phyloP scores from a whole-genome alignment of 208 protist species.

The Zelonia costaricensis region DNA sequence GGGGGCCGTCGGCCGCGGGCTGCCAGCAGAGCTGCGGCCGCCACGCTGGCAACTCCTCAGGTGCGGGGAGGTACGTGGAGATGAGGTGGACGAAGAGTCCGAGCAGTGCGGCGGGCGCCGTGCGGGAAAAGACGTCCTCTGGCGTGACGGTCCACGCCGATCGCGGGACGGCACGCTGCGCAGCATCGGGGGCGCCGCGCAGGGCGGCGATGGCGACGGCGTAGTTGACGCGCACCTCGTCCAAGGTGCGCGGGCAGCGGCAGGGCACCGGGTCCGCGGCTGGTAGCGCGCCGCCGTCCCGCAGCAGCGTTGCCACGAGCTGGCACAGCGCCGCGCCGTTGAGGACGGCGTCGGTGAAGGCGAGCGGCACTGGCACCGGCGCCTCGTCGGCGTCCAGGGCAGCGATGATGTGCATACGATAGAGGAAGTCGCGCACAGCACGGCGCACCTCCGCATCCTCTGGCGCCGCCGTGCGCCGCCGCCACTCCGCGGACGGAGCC shows the following conservation, averaged over 20 bases:
- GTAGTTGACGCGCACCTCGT: conserved; percentile 61
- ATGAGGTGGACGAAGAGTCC: conserved; percentile 52
- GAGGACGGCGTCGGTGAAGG: conserved; percentile 59
- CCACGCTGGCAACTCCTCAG: conserved; percentile 33
- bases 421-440: conserved; percentile 67
- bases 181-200: conserved; percentile 8
- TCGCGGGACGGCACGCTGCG: conserved; percentile 15
- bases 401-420: conserved; percentile 67
- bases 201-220: conserved; percentile 20
- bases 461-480: conserved; percentile 7
- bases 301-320: conserved; percentile 32
- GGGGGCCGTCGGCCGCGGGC: conserved; percentile 20
- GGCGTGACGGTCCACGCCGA: conserved; percentile 39
- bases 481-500: conserved; percentile 3
- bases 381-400: conserved; percentile 16
- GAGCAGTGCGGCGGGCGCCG: conserved; percentile 39
- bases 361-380: background rate
- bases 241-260: conserved; percentile 36
- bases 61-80: conserved; percentile 40
- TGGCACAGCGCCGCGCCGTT: conserved; percentile 70
- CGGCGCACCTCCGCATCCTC: conserved; percentile 34
- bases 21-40: conserved; percentile 44
- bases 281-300: conserved; percentile 1
- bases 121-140: conserved; percentile 41
- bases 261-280: conserved; percentile 21